These are phyloP conservation scores for Aspergillus latus DNA, from an alignment of 2,329 filamentous ascomycete species.

Conservation along the genomic window DNA sequence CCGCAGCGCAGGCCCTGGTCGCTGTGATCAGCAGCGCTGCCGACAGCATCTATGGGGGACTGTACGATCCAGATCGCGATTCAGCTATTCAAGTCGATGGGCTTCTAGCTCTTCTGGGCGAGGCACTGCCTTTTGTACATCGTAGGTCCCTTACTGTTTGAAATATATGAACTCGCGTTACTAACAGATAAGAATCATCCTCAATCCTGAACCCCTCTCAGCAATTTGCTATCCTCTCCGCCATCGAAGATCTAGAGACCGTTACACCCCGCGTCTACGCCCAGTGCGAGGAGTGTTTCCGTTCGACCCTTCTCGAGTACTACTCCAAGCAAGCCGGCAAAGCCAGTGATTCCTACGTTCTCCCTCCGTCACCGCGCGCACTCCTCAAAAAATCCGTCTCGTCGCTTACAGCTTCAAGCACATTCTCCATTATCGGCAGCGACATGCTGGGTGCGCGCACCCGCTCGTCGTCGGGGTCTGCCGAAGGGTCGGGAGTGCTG, in stretches of 20 bases:
- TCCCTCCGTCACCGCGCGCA: constrained; percentile 59
- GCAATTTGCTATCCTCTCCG: constrained; percentile 72
- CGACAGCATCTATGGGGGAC: constrained; percentile 85
- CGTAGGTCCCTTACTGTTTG: constrained; percentile 37
- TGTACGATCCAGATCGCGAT: constrained; percentile 78
- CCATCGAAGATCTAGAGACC: constrained; percentile 76
- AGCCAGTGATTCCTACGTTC: constrained; percentile 22
- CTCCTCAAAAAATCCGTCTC: constrained; percentile 65
- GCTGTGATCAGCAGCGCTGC: constrained; percentile 84
- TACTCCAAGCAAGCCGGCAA: constrained; percentile 53
- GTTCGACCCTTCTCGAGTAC: constrained; percentile 70
- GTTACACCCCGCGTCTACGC: constrained; percentile 70
- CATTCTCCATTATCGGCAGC: constrained; percentile 71
- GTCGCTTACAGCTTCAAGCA: constrained; percentile 55
- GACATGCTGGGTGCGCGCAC: constrained; percentile 60
- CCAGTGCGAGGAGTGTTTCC: constrained; percentile 75
- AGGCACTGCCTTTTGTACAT: constrained; percentile 75
- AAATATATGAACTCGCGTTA: constrained; percentile 16
- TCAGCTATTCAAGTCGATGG: constrained; percentile 88
- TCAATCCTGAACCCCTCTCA: constrained; percentile 67
- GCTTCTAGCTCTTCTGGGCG: constrained; percentile 77
- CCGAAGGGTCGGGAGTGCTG: constrained; percentile 55
- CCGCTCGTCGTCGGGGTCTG: constrained; percentile 46
- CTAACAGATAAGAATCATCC: constrained; percentile 46
- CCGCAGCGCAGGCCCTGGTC: constrained; percentile 71